Evolutionary conservation across 106 monocot genomes (phyloP), one percentile per base, ranked within the genome.

Genomic region (Acorus calamus): DNA sequence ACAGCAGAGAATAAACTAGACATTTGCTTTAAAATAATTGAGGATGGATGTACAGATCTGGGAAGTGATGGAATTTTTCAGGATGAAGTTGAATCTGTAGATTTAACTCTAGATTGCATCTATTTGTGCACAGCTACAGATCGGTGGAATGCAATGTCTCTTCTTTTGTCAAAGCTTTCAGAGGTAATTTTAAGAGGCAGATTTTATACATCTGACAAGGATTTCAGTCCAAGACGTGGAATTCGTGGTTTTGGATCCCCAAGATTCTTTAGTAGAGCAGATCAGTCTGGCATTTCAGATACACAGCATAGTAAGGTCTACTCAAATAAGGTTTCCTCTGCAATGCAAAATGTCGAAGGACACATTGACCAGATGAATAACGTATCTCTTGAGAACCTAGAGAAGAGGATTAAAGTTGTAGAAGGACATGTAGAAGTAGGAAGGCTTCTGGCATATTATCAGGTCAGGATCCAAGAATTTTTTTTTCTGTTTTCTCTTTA

Each of bases 381-480:
- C 56, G 9, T 70, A 55, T 13, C n/a, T 59, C 46, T 58, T 69
- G 78, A 80, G 53, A 75, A 67, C 6, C 74, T 96, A 63, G 82
- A 85, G 59, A 91, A 68, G 72, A 80, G 71, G 60, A 67, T 87
- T 60, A 87, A 79, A 70, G 52, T 70, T 70, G 84, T 80, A 62
- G 90, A 87, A 82, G 96, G 87, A 43, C 96, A 96, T 77, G 87
- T 91, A 44, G 96, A 96, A 80, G 87, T 79, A 8, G 91, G 96
- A 49, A 80, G 91, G 57, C 60, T 91, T 53, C 78, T 96, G 75
- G 76, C 84, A 61, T 96, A 91, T 68, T 96, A 96, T 85, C 96
- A 96, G 96, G 96, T 96, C 50, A 14, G 14, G n/a, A 44, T 53
- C 11, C 3, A 56, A 28, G 28, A 28, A 28, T 28, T 28, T 28